Conservation (phyloP, 2,329 filamentous ascomycete genomes). For the Neocucurbitaria cava region DNA sequence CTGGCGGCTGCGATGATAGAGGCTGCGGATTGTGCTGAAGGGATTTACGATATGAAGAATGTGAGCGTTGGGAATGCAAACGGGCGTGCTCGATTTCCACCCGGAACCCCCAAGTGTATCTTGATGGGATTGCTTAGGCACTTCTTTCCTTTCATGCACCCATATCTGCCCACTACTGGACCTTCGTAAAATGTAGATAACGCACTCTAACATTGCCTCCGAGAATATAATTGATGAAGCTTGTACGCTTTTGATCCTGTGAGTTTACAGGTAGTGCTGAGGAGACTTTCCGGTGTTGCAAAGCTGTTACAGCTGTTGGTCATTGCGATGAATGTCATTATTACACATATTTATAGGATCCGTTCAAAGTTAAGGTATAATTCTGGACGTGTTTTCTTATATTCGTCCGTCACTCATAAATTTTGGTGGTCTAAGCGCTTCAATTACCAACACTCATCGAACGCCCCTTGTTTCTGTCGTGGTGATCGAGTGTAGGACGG, state of each 20-base stretch:
- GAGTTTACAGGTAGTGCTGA: no score
- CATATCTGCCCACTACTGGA: slow-evolving; percentile 35
- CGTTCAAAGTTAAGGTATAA: no score
- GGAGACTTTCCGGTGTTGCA: no score
- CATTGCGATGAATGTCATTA: no score
- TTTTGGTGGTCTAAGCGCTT: neutral
- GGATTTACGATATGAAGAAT: slow-evolving; percentile 20
- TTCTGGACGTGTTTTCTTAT: no score
- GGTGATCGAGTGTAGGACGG: neutral
- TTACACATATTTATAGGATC: no score
- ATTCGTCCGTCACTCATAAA: neutral
- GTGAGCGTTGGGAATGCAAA: slow-evolving; percentile 39
- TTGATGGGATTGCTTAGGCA: slow-evolving; percentile 42
- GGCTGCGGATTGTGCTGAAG: slow-evolving; percentile 44
- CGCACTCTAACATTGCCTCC: neutral
- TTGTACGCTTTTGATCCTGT: no score
- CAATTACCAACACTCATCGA: neutral
- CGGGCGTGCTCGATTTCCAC: slow-evolving; percentile 44
- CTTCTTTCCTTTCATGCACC: slow-evolving; percentile 44
- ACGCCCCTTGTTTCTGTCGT: neutral
- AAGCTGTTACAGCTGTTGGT: no score
- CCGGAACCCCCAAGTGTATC: slow-evolving; percentile 43
- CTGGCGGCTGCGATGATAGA: slow-evolving; percentile 59
- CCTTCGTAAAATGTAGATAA: slow-evolving; percentile 1
- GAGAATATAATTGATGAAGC: neutral